These are phyloP conservation scores for Boletus sp. DNA, from an alignment of 1,284 basidiomycete species.

Conservation along the genomic window DNA sequence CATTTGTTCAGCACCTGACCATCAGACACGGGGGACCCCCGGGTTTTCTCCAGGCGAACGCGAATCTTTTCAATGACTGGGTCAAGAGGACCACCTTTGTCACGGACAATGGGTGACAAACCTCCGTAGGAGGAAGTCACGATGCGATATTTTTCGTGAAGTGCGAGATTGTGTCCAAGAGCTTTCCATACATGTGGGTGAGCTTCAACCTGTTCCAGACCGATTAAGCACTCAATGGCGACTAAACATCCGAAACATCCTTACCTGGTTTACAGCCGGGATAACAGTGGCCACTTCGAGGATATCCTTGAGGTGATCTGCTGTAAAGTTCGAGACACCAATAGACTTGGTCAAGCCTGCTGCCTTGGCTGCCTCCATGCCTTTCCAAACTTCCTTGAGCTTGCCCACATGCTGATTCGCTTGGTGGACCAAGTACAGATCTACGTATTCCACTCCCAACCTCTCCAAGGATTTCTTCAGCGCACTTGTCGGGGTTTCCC, in stretches of 20 bases:
- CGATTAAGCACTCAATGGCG: constrained; percentile 6
- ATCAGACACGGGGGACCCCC: constrained; percentile 45
- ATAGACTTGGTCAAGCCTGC: constrained; percentile 73
- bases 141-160: constrained; percentile 61
- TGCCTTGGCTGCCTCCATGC: constrained; percentile 64
- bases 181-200: constrained; percentile 75
- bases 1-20: constrained; percentile 60
- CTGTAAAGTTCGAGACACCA: constrained; percentile 81
- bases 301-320: constrained; percentile 62
- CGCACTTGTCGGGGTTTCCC: constrained; percentile 46
- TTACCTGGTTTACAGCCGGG: constrained; percentile 79
- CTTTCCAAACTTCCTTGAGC: constrained; percentile 61
- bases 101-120: constrained; percentile 55
- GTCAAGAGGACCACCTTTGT: constrained; percentile 54
- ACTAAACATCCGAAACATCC: too few species aligned
- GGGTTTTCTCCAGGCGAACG: constrained; percentile 40
- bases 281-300: constrained; percentile 53
- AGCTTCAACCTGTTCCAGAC: constrained; percentile 59
- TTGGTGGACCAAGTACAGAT: constrained; percentile 73
- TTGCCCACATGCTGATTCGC: constrained; percentile 37
- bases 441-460: constrained; percentile 67
- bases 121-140: constrained; percentile 66
- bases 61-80: constrained; percentile 49
- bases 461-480: constrained; percentile 54
- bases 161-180: constrained; percentile 49